phyloP scores from a whole-genome alignment of 129 eudicot species.

The Artemisia annua region DNA sequence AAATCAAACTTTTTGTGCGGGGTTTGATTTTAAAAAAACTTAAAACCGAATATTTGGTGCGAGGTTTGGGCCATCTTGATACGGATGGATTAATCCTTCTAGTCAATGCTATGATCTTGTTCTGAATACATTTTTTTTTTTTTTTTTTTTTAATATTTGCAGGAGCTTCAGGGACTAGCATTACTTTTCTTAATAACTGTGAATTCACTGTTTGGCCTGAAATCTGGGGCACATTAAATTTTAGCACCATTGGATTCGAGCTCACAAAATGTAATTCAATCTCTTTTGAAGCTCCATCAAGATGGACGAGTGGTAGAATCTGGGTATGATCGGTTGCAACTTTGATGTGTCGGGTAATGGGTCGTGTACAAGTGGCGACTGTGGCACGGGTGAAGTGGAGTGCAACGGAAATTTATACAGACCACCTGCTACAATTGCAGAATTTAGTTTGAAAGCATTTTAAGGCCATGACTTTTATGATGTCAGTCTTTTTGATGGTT shows the following conservation, averaged over 20 bases:
- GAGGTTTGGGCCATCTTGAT: too few species aligned
- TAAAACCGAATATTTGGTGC: too few species aligned
- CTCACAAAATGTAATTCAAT: slow-evolving; percentile 15
- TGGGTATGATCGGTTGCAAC: slow-evolving; percentile 29
- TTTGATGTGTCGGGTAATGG: slow-evolving; percentile 10
- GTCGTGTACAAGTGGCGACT: slow-evolving; percentile 23
- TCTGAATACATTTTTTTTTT: slow-evolving; percentile 9
- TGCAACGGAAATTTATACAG: neutral
- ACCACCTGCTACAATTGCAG: neutral
- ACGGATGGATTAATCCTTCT: too few species aligned
- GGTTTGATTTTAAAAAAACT: too few species aligned
- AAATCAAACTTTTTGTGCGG: too few species aligned
- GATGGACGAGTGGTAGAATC: neutral
- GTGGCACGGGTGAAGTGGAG: slow-evolving; percentile 3
- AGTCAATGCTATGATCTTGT: neutral
- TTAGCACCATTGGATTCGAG: slow-evolving; percentile 16
- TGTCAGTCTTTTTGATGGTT: slow-evolving; percentile 33
- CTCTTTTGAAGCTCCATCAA: slow-evolving; percentile 2
- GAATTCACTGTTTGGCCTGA: slow-evolving; percentile 29
- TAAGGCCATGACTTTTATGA: neutral
- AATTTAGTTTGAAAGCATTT: neutral
- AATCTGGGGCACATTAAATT: neutral
- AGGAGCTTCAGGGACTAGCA: slow-evolving; percentile 18
- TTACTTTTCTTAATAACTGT: slow-evolving; percentile 16
- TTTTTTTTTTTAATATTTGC: too few species aligned